Percentiles rank a stretch among this genome's conserved stretches.
phyloP scores from a whole-genome alignment of 2,329 filamentous ascomycete species.

The Phoma sp. region DNA sequence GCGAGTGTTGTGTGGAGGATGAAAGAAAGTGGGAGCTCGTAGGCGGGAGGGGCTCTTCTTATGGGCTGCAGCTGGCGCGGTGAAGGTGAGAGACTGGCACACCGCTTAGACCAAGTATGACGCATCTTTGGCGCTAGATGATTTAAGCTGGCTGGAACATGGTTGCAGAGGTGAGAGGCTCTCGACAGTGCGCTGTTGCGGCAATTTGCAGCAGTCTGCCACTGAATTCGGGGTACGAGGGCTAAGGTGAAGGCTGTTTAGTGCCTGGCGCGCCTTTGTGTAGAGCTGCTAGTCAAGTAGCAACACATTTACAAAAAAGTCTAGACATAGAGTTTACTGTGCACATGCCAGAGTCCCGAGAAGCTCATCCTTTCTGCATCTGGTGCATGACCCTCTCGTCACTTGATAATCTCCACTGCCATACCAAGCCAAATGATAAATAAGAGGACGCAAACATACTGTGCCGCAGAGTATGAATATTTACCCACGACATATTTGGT shows the following conservation, averaged over 20 bases:
- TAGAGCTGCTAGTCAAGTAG: neutral
- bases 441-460: too few relatives aligned
- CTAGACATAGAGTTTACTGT: neutral
- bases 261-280: neutral
- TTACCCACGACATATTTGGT: too few relatives aligned
- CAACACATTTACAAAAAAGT: neutral
- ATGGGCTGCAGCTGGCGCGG: neutral
- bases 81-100: slow-evolving; percentile 15
- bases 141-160: neutral
- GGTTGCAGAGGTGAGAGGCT: neutral
- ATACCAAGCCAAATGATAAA: too few relatives aligned
- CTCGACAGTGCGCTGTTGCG: neutral
- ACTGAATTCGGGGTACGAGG: neutral
- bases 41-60: neutral
- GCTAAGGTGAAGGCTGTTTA: neutral
- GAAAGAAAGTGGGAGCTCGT: neutral
- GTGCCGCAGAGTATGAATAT: too few relatives aligned
- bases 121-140: neutral
- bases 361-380: too few relatives aligned
- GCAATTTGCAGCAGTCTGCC: neutral
- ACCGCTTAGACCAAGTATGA: neutral
- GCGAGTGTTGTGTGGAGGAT: neutral
- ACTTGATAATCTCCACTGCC: too few relatives aligned
- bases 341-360: neutral
- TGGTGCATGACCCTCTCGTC: too few relatives aligned